Evolutionary conservation across 2,329 filamentous ascomycete species (phyloP), one percentile per base, ranked within the genome.

Genomic region (Fusarium sp.): DNA sequence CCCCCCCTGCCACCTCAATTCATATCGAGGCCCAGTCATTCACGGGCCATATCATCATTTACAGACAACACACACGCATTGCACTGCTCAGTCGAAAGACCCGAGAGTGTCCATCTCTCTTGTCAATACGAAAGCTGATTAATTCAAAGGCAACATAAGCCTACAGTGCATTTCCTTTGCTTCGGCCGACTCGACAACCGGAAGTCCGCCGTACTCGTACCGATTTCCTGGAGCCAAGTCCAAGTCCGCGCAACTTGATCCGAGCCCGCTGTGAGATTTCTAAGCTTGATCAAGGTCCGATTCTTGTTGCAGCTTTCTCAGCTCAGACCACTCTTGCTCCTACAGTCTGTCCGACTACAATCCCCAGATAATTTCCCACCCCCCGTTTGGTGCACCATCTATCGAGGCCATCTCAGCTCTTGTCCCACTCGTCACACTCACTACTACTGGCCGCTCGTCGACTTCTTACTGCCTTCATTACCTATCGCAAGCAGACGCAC

Each of bases 351-450:
- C 65, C 65, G 62, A 69, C 61, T 63, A 47, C 65, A 46, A 71
- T 71, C 68, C 67, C 67, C 67, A 63, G 67, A 68, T 48, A 71
- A 62, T 68, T 56, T 65, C 66, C 55, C 54, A 71, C 67, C 58
- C 71, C 69, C 65, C 61, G 35, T 67, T 67, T 58, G 68, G 68
- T 71, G 62, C 69, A 70, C 62, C 72, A 63, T 73, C 60, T 55
- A 68, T 60, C 50, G 22, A 68, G 65, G 63, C 63, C 69, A 69
- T 71, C 68, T 73, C 73, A 73, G 73, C 73, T 75, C 65, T 71
- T 71, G 76, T 78, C 73, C 74, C 73, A 75, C 74, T 74, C 54
- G 55, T 62, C 65, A 67, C 57, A 65, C 63, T 69, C 62, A 58
- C 64, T 62, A 56, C 59, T 25, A 30, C 27, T 30, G 27, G 27